Evolutionary conservation across 2,329 filamentous ascomycete species (phyloP).

Genomic region (Raffaelea ambrosiae): DNA sequence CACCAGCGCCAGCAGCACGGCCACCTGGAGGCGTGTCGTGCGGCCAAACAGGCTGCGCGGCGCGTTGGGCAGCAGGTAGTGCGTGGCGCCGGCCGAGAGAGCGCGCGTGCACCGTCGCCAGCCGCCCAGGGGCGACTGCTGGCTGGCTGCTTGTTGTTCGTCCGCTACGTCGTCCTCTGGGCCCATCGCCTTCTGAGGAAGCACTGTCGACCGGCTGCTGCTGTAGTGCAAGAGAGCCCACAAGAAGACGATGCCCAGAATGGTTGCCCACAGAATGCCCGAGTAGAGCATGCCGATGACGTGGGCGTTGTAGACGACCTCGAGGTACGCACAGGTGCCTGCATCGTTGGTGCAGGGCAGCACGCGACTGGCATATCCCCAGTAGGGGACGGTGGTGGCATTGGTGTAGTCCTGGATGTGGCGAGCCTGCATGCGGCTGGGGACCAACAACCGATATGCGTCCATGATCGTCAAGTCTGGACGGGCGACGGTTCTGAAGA

Average conservation of each 20-base stretch:
- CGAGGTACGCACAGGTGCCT: constrained; percentile 41
- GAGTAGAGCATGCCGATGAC: constrained; percentile 41
- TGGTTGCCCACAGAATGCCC: constrained; percentile 40
- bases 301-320: constrained; percentile 40
- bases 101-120: constrained; percentile 25
- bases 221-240: constrained; percentile 22
- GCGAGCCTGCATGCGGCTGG: too few species aligned
- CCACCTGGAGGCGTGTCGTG: constrained; percentile 59
- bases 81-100: constrained; percentile 31
- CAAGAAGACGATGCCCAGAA: constrained; percentile 32
- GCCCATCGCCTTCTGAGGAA: too few species aligned
- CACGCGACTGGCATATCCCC: constrained; percentile 37
- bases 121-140: background rate
- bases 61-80: constrained; percentile 53
- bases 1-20: constrained; percentile 47
- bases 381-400: constrained; percentile 18
- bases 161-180: too few species aligned
- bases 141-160: too few species aligned
- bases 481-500: too few species aligned
- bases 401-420: constrained; percentile 7
- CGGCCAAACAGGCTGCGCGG: constrained; percentile 53
- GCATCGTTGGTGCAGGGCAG: constrained; percentile 36
- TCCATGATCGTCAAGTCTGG: too few species aligned
- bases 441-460: too few species aligned
- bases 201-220: background rate